A percentile compares a stretch with the other conserved stretches of the same genome.
Evolutionary conservation across 1,139 yeast species (phyloP).

Genomic region (Eremothecium gossypii): DNA sequence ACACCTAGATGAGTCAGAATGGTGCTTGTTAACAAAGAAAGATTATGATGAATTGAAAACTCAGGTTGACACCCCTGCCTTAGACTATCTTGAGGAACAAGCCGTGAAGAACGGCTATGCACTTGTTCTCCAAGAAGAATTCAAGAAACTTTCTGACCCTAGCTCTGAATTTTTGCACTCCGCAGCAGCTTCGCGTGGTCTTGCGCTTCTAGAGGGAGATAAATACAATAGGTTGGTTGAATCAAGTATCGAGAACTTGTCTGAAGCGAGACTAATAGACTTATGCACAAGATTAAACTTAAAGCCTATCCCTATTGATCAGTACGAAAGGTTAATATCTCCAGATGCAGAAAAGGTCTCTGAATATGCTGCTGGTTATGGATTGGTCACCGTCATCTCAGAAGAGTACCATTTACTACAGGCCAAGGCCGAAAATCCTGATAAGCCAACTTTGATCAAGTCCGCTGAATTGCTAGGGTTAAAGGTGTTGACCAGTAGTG

Average conservation of each 20-base stretch:
- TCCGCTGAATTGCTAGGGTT: conserved; percentile 24
- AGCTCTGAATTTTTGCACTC: neutral
- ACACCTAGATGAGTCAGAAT: conserved; percentile 6
- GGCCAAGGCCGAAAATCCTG: conserved; percentile 26
- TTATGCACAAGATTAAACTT: conserved; percentile 16
- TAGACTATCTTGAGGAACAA: neutral
- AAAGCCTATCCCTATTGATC: conserved; percentile 21
- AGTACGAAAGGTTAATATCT: conserved; percentile 21
- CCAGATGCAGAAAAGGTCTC: conserved; percentile 12
- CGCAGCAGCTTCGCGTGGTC: conserved; percentile 6
- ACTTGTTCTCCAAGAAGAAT: too few relatives aligned
- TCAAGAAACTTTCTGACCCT: neutral
- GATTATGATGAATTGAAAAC: conserved; percentile 4
- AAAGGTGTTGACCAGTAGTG: conserved; percentile 19
- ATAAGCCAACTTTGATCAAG: conserved; percentile 18
- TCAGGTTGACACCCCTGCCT: conserved; percentile 1
- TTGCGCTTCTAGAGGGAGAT: conserved; percentile 10
- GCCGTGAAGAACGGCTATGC: conserved; percentile 1
- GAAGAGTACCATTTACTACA: conserved; percentile 16
- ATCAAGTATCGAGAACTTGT: conserved; percentile 12
- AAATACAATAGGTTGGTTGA: conserved; percentile 11
- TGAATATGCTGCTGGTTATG: conserved; percentile 14
- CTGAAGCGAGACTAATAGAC: conserved; percentile 18
- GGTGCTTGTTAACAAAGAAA: neutral
- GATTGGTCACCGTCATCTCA: conserved; percentile 12